Evolutionary conservation across 1,139 yeast species (phyloP).

Genomic region (Petasospora rhodanensis): DNA sequence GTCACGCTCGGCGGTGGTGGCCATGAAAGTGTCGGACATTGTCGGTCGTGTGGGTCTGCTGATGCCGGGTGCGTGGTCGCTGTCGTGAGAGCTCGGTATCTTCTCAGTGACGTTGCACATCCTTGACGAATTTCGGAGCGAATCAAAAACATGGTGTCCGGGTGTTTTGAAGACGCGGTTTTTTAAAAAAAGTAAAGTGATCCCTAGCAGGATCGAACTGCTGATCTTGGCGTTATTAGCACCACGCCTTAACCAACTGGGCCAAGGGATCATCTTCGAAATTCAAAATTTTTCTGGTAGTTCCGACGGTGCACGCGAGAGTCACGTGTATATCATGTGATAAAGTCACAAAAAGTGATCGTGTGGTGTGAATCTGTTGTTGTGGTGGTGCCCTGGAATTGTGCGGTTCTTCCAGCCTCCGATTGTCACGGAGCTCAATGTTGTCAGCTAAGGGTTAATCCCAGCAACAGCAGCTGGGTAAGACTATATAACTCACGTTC

Average conservation of each 20-base stretch:
- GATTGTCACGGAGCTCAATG: too few species aligned
- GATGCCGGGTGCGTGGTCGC: too few species aligned
- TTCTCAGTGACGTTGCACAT: background rate
- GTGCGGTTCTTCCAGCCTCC: too few species aligned
- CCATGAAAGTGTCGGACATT: slow-evolving; percentile 5
- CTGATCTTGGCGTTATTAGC: slow-evolving; percentile 83
- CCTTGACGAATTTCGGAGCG: background rate
- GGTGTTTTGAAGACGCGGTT: background rate
- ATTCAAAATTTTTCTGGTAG: background rate
- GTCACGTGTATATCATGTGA: too few species aligned
- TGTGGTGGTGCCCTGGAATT: too few species aligned
- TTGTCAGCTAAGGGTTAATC: too few species aligned
- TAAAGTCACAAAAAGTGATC: too few species aligned
- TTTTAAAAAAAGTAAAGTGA: slow-evolving; percentile 1
- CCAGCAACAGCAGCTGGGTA: too few species aligned
- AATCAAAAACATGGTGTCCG: slow-evolving; percentile 3
- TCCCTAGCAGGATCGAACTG: slow-evolving; percentile 88
- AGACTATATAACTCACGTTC: too few species aligned
- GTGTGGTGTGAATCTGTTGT: too few species aligned
- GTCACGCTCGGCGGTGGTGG: slow-evolving; percentile 59
- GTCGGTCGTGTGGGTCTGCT: too few species aligned
- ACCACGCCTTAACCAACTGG: slow-evolving; percentile 91
- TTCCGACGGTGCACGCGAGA: too few species aligned
- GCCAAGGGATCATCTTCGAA: slow-evolving; percentile 56
- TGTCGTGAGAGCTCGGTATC: background rate